Evolutionary conservation across 2,329 filamentous ascomycete species (phyloP), one percentile per base, ranked within the genome.

Genomic region (Thielaviopsis punctulata): DNA sequence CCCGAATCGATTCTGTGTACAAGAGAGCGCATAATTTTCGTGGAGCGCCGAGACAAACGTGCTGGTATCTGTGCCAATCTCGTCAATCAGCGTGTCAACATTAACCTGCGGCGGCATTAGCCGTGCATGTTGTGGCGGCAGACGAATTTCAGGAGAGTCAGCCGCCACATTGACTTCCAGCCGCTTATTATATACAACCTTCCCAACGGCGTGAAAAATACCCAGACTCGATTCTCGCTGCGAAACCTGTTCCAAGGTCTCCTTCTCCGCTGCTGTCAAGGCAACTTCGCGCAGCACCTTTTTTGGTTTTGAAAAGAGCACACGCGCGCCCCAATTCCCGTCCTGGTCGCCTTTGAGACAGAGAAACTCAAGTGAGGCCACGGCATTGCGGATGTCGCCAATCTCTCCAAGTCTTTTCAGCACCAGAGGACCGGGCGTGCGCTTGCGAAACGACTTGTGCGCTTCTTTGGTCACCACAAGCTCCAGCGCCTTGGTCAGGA

Each of bases 131-230:
- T 79, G 75, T n/a, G 64, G 59, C 4, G 82, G 82, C 18, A 86
- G 67, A 21, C 65, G 67, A 22, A 65, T 64, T 59, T 83, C 79
- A 18, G 66, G 65, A 1, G 44, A 51, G 22, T 48, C 52, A 25
- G 53, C 48, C 8, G 36, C 36, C 19, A 44, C 6, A 18, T 41
- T 30, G n/a, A 39, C 45, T 13, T 55, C 46, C 23, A 56, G 48
- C 45, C 92, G 77, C 64, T 95, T 98, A 69, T 98, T 98, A 69
- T 96, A 94, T 1, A 96, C 82, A 2, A 98, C 86, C 63, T 92
- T 95, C 3, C 90, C 92, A 12, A 96, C 85, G 0, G 92, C 88
- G 64, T 98, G 92, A 62, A 98, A 98, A 49, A 98, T 87, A 1
- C 90, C 92, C 2, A 98, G 71, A 57, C 83, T 95, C 15, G 85